phyloP scores from a whole-genome alignment of 139 green algal genomes.

The Parachlorella kessleri region DNA sequence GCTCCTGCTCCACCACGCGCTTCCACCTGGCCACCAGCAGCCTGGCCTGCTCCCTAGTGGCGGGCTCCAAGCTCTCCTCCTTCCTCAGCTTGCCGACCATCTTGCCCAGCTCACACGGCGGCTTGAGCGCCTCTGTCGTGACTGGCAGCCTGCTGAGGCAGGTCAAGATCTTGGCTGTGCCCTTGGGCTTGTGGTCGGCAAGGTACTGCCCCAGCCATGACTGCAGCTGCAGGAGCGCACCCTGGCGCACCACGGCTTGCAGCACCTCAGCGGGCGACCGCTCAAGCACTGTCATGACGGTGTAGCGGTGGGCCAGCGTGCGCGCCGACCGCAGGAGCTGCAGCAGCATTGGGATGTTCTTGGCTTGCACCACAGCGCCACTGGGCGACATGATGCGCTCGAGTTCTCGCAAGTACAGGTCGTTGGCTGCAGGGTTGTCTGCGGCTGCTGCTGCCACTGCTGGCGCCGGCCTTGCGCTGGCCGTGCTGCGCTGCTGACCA shows the following conservation, averaged over 20 bases:
- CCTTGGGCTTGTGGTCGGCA: slow-evolving; percentile 6
- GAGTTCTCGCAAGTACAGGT: slow-evolving; percentile 21
- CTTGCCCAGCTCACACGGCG: slow-evolving; percentile 38
- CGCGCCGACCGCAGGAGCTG: slow-evolving; percentile 18
- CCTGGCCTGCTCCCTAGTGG: slow-evolving; percentile 12
- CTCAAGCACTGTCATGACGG: slow-evolving; percentile 30
- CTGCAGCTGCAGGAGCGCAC: slow-evolving; percentile 26
- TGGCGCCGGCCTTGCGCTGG: neutral
- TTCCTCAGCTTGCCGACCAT: slow-evolving; percentile 36
- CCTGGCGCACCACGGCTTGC: slow-evolving; percentile 1
- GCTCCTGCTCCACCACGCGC: slow-evolving; percentile 22
- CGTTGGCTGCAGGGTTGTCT: neutral
- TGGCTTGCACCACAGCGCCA: slow-evolving; percentile 21
- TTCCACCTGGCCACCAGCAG: slow-evolving; percentile 40
- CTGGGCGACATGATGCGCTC: slow-evolving; percentile 14
- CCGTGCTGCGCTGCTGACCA: neutral
- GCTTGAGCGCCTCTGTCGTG: slow-evolving; percentile 23
- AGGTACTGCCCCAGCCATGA: slow-evolving; percentile 32
- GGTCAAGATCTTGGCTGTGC: slow-evolving; percentile 9
- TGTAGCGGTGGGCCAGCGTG: slow-evolving; percentile 20
- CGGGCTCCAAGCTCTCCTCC: slow-evolving; percentile 1
- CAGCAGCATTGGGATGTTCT: slow-evolving; percentile 22
- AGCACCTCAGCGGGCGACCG: slow-evolving; percentile 23
- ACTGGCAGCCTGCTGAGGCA: slow-evolving; percentile 36
- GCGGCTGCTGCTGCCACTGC: neutral